These are phyloP conservation scores for Lolium rigidum DNA, from an alignment of 176 grass and related monocot species.

Conservation along the genomic window DNA sequence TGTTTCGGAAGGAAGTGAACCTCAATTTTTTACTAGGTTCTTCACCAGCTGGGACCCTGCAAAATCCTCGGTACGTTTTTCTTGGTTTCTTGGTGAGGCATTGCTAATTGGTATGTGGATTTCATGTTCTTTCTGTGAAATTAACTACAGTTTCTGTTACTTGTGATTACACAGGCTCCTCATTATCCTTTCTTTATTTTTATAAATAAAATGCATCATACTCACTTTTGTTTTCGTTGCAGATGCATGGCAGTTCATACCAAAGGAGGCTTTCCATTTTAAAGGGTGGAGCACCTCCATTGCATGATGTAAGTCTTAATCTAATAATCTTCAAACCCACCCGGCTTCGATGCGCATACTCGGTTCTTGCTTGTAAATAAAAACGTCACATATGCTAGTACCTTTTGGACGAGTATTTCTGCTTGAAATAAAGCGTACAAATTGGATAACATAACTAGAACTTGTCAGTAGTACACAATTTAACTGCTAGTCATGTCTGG, in stretches of 20 bases:
- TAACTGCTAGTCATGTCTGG: background rate
- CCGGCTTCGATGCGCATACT: background rate
- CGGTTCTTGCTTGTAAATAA: background rate
- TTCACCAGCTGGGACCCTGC: conserved; percentile 79
- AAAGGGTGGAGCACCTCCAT: conserved; percentile 65
- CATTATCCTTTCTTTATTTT: background rate
- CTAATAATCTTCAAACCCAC: background rate
- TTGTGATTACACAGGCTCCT: background rate
- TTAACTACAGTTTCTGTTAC: conserved; percentile 2
- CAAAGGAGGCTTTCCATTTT: conserved; percentile 83
- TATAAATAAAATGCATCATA: conserved; percentile 26
- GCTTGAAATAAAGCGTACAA: background rate
- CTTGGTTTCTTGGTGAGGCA: background rate
- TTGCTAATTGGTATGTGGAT: conserved; percentile 35
- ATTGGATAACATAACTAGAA: background rate
- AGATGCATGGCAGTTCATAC: conserved; percentile 99
- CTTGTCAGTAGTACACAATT: background rate
- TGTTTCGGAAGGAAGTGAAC: conserved; percentile 82
- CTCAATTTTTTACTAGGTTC: conserved; percentile 88
- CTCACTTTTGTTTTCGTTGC: conserved; percentile 42
- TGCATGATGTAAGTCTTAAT: conserved; percentile 62
- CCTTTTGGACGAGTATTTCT: background rate
- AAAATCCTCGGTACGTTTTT: conserved; percentile 74
- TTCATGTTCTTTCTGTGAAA: background rate
- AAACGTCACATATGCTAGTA: background rate